phyloP scores from a whole-genome alignment of 495 filamentous ascomycete genomes.

The Aspergillus indologenus region DNA sequence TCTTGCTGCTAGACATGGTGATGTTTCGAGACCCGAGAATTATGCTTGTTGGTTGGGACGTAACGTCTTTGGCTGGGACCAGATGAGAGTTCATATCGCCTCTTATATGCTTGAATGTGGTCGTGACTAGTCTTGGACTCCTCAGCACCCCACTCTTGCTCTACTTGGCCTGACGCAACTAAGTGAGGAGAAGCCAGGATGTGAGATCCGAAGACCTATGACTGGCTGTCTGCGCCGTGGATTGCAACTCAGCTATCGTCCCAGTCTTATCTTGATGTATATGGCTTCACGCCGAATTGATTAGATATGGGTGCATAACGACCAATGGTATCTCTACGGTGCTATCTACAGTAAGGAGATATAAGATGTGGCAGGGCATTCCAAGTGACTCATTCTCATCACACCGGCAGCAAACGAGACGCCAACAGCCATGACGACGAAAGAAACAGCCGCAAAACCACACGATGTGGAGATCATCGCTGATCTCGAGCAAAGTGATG shows the following conservation, averaged over 20 bases:
- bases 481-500: neutral
- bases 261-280: neutral
- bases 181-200: neutral
- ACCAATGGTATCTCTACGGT: neutral
- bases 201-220: neutral
- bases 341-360: neutral
- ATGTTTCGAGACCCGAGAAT: neutral
- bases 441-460: neutral
- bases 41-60: neutral
- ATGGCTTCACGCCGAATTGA: neutral
- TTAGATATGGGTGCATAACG: neutral
- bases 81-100: neutral
- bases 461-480: neutral
- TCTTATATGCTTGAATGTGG: neutral
- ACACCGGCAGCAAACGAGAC: too few species aligned
- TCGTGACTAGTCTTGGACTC: neutral
- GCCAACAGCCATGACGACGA: neutral
- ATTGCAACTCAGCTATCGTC: neutral
- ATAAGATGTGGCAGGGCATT: neutral
- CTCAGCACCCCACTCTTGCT: slow-evolving; percentile 2
- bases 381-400: neutral
- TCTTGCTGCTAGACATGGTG: slow-evolving; percentile 21
- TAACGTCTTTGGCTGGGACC: neutral
- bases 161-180: neutral
- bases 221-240: neutral